A percentile compares a stretch with the other conserved stretches of the same genome.
Evolutionary conservation across 352 stramenopile genomes (phyloP).

Genomic region (Pythium sp.): DNA sequence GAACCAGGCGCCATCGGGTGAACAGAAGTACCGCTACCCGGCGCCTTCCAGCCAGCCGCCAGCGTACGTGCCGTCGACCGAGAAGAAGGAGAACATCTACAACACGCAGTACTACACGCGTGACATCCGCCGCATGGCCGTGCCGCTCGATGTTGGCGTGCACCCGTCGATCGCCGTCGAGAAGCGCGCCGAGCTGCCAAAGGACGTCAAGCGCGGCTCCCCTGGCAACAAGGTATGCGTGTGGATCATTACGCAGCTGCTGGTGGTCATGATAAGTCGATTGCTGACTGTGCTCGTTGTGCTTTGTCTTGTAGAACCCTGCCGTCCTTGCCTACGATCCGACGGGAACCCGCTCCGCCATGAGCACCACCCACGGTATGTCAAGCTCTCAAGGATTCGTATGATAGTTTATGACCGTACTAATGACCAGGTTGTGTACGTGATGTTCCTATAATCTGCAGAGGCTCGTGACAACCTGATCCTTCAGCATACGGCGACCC

Average conservation of each 20-base stretch:
- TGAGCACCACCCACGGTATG: slow-evolving; percentile 76
- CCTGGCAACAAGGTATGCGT: slow-evolving; percentile 68
- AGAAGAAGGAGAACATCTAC: slow-evolving; percentile 80
- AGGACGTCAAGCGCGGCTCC: slow-evolving; percentile 63
- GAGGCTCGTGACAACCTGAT: slow-evolving; percentile 72
- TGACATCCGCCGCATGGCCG: slow-evolving; percentile 72
- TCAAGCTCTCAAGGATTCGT: neutral
- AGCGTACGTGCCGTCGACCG: slow-evolving; percentile 66
- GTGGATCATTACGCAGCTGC: neutral
- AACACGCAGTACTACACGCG: slow-evolving; percentile 90
- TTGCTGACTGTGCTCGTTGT: neutral
- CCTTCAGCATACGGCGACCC: slow-evolving; percentile 56
- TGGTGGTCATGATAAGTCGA: neutral
- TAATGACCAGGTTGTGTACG: neutral
- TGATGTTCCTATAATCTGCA: slow-evolving; percentile 9
- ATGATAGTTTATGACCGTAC: neutral
- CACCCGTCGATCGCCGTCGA: slow-evolving; percentile 66
- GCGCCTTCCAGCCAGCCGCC: slow-evolving; percentile 67
- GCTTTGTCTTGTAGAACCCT: slow-evolving; percentile 45
- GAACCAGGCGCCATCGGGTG: slow-evolving; percentile 60
- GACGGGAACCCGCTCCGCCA: slow-evolving; percentile 83
- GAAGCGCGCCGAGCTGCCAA: slow-evolving; percentile 60
- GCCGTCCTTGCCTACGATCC: slow-evolving; percentile 83
- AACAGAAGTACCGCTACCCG: slow-evolving; percentile 76
- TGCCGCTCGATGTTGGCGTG: slow-evolving; percentile 61